These are phyloP conservation scores for Pythium aphanidermatum DNA, from an alignment of 352 stramenopile species.

Conservation along the genomic window DNA sequence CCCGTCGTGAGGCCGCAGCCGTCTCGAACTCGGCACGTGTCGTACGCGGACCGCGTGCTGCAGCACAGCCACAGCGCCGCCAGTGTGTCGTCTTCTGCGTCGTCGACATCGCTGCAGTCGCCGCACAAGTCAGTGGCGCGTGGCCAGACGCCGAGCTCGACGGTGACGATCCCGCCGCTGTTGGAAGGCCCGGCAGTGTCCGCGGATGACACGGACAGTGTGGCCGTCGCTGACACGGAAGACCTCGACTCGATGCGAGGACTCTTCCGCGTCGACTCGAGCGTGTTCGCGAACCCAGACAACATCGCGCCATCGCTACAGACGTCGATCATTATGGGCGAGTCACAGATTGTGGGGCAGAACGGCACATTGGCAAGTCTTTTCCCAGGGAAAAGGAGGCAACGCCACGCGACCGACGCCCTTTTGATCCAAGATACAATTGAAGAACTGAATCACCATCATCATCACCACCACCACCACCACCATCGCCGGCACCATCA, in stretches of 20 bases:
- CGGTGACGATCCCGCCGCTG: slow-evolving; percentile 10
- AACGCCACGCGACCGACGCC: slow-evolving; percentile 17
- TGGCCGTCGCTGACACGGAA: background rate
- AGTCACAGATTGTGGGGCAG: slow-evolving; percentile 35
- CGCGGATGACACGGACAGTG: background rate
- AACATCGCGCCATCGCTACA: slow-evolving; percentile 72
- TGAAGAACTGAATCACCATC: background rate
- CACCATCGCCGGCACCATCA: slow-evolving; percentile 13
- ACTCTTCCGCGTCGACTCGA: slow-evolving; percentile 59
- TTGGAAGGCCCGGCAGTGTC: slow-evolving; percentile 13
- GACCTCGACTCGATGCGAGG: slow-evolving; percentile 48
- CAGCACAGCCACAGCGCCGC: background rate
- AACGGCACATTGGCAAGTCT: slow-evolving; percentile 23
- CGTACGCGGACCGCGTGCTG: too few relatives aligned
- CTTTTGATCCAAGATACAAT: slow-evolving; percentile 6
- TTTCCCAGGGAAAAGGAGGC: slow-evolving; percentile 14
- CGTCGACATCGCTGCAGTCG: background rate
- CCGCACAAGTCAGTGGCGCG: slow-evolving; percentile 10
- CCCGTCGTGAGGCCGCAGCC: background rate
- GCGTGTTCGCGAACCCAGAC: slow-evolving; percentile 63
- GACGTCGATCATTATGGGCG: slow-evolving; percentile 72
- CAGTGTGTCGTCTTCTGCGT: background rate
- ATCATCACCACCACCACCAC: slow-evolving; percentile 7
- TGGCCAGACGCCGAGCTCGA: slow-evolving; percentile 9
- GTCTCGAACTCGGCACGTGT: background rate